Evolutionary conservation across 371 early-diverging fungal genomes (phyloP).

Genomic region (Coelomomyces lativittatus): DNA sequence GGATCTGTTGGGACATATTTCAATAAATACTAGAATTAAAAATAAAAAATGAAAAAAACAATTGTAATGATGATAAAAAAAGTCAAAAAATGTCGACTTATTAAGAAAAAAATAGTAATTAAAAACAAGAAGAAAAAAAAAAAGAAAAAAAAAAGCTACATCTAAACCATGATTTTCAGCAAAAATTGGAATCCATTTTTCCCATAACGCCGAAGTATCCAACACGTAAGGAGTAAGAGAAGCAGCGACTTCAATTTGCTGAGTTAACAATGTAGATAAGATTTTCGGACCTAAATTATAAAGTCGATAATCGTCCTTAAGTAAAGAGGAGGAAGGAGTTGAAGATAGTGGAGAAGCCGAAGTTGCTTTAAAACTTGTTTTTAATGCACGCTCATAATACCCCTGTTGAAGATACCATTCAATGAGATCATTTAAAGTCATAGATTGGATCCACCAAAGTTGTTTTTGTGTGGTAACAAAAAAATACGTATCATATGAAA

Average conservation of each 20-base stretch:
- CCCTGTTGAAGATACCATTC: slow-evolving; percentile 68
- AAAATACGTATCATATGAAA: too few species aligned
- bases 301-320: slow-evolving; percentile 24
- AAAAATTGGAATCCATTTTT: slow-evolving; percentile 71
- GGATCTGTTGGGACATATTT: too few species aligned
- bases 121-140: too few species aligned
- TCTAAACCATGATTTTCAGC: slow-evolving; percentile 49
- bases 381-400: slow-evolving; percentile 60
- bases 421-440: too few species aligned
- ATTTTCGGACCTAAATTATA: slow-evolving; percentile 66
- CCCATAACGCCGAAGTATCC: slow-evolving; percentile 54
- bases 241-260: slow-evolving; percentile 53
- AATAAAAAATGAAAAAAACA: too few species aligned
- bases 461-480: too few species aligned
- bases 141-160: too few species aligned
- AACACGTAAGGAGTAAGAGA: slow-evolving; percentile 49
- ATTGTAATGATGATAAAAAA: too few species aligned
- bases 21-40: too few species aligned
- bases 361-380: slow-evolving; percentile 12
- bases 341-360: slow-evolving; percentile 11
- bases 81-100: not conserved
- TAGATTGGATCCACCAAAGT: too few species aligned
- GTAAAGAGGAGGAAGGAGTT: too few species aligned
- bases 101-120: not conserved
- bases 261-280: slow-evolving; percentile 49